phyloP scores from a whole-genome alignment of 2,329 filamentous ascomycete species.

The Parastagonospora nodorum region DNA sequence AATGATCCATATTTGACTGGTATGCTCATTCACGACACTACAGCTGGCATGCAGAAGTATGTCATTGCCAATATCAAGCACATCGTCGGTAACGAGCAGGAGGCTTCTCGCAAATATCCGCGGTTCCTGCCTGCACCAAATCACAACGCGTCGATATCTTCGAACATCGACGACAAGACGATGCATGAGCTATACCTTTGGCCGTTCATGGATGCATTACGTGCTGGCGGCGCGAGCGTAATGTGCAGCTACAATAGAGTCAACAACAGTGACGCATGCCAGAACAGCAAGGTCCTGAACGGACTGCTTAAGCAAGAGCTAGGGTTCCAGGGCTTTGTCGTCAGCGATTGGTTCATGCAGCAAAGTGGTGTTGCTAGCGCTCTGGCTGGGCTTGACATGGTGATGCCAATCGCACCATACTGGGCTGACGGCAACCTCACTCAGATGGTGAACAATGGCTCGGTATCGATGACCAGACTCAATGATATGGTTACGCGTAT shows the following conservation, averaged over 20 bases:
- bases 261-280: slow-evolving; percentile 22
- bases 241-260: slow-evolving; percentile 59
- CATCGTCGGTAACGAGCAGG: slow-evolving; percentile 60
- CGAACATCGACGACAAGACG: slow-evolving; percentile 55
- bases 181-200: slow-evolving; percentile 67
- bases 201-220: slow-evolving; percentile 65
- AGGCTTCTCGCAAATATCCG: slow-evolving; percentile 39
- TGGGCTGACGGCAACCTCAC: slow-evolving; percentile 56
- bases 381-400: slow-evolving; percentile 52
- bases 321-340: slow-evolving; percentile 48
- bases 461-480: slow-evolving; percentile 60
- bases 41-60: slow-evolving; percentile 57
- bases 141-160: slow-evolving; percentile 51
- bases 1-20: slow-evolving; percentile 67
- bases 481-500: slow-evolving; percentile 64
- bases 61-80: slow-evolving; percentile 60
- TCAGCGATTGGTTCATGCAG: slow-evolving; percentile 49
- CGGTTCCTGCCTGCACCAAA: slow-evolving; percentile 47
- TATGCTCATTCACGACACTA: slow-evolving; percentile 54
- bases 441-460: slow-evolving; percentile 64
- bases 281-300: slow-evolving; percentile 47
- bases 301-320: slow-evolving; percentile 55
- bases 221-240: slow-evolving; percentile 59
- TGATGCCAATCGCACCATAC: slow-evolving; percentile 51
- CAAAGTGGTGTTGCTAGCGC: slow-evolving; percentile 48